Percentiles rank a stretch among this genome's conserved stretches.
These are phyloP conservation scores for Solanum verrucosum DNA, from an alignment of 257 asterid species.

Conservation along the genomic window DNA sequence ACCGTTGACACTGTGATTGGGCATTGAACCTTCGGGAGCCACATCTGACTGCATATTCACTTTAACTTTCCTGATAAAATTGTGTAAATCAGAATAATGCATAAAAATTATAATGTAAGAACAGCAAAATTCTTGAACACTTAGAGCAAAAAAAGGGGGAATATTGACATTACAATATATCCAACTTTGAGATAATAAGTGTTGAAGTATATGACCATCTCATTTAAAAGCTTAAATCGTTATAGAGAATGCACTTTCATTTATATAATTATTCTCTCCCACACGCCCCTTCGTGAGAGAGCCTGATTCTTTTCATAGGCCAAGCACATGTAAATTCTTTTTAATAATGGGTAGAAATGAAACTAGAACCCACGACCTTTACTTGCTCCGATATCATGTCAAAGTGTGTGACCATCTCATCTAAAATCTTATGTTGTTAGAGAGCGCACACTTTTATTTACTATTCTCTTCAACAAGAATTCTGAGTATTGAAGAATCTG, in stretches of 20 bases:
- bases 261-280: not conserved
- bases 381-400: not conserved
- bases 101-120: not conserved
- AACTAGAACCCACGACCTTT: not conserved
- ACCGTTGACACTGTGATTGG: constrained; percentile 51
- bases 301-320: not conserved
- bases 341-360: not conserved
- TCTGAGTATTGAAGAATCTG: not conserved
- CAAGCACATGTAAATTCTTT: not conserved
- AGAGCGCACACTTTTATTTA: not conserved
- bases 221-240: not conserved
- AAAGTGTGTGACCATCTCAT: not conserved
- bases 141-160: not conserved
- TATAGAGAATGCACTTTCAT: not conserved
- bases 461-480: not conserved
- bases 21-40: constrained; percentile 32
- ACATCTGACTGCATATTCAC: constrained; percentile 23
- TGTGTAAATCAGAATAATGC: not conserved
- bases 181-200: not conserved
- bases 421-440: not conserved
- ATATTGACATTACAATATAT: not conserved
- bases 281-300: not conserved
- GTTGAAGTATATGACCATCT: not conserved
- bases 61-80: constrained; percentile 43
- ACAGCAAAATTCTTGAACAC: not conserved